These are phyloP conservation scores for Triticum aestivum DNA, from an alignment of 176 grass and related monocot genomes.

Conservation along the genomic window IWGSC_CS_RefSeq_v2.1 NC_057806.1:488416461-488416960, in stretches of 20 bases:
- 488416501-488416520: conserved; percentile 28
- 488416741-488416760: not conserved
- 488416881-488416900: too few relatives aligned
- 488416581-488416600: conserved; percentile 40
- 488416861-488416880: too few relatives aligned
- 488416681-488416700: not conserved
- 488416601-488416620: conserved; percentile 23
- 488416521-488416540: not conserved
- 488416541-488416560: conserved; percentile 9
- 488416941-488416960: too few relatives aligned
- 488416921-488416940: too few relatives aligned
- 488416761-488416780: too few relatives aligned
- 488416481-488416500: conserved; percentile 11
- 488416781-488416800: too few relatives aligned
- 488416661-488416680: not conserved
- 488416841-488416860: too few relatives aligned
- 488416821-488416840: too few relatives aligned
- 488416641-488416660: too few relatives aligned
- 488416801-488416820: too few relatives aligned
- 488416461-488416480: not conserved
- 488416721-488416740: not conserved
- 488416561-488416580: conserved; percentile 7
- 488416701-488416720: not conserved
- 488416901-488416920: too few relatives aligned
- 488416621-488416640: too few relatives aligned